A percentile compares a stretch with the other conserved stretches of the same genome.
Conservation (phyloP, 2,329 filamentous ascomycete species). For the Fusarium chlamydosporum region DNA sequence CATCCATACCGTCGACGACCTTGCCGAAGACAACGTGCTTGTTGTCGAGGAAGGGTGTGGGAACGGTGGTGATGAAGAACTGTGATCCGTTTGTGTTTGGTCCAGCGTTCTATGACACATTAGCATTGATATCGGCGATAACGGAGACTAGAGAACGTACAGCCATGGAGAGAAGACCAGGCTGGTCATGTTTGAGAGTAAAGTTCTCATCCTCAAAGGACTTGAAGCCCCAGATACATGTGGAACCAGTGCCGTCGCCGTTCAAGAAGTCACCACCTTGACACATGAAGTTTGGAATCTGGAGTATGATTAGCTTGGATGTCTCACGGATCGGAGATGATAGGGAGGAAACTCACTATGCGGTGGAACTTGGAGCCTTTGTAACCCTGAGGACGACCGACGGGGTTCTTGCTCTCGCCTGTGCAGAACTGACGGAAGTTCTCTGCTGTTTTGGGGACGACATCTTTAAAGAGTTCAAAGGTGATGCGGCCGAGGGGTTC, state of each 20-base stretch:
- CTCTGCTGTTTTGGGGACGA: constrained; percentile 89
- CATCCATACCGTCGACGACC: constrained; percentile 89
- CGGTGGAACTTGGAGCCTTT: constrained; percentile 96
- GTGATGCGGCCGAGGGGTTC: constrained; percentile 89
- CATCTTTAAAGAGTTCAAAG: constrained; percentile 89
- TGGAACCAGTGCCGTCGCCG: constrained; percentile 90
- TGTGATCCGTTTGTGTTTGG: constrained; percentile 94
- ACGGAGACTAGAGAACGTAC: constrained; percentile 65
- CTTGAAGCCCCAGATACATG: constrained; percentile 87
- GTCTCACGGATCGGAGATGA: constrained; percentile 6
- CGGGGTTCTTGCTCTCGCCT: constrained; percentile 85
- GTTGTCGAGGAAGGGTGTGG: constrained; percentile 87
- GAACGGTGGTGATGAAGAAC: constrained; percentile 95
- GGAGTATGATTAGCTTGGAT: constrained; percentile 20
- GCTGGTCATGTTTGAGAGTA: constrained; percentile 78
- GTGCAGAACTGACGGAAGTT: constrained; percentile 99
- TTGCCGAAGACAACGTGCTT: constrained; percentile 98
- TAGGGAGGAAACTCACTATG: constrained; percentile 73
- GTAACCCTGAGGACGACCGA: constrained; percentile 88
- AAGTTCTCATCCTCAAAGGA: constrained; percentile 95
- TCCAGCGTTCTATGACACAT: constrained; percentile 78
- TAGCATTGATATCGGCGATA: background rate
- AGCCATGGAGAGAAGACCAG: constrained; percentile 92
- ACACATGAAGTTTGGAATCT: constrained; percentile 98
- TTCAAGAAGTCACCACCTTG: constrained; percentile 97